A percentile compares a stretch with the other conserved stretches of the same genome.
These are phyloP conservation scores for Camelina laxa DNA, from an alignment of 345 rosid species.

Conservation along the genomic window DNA sequence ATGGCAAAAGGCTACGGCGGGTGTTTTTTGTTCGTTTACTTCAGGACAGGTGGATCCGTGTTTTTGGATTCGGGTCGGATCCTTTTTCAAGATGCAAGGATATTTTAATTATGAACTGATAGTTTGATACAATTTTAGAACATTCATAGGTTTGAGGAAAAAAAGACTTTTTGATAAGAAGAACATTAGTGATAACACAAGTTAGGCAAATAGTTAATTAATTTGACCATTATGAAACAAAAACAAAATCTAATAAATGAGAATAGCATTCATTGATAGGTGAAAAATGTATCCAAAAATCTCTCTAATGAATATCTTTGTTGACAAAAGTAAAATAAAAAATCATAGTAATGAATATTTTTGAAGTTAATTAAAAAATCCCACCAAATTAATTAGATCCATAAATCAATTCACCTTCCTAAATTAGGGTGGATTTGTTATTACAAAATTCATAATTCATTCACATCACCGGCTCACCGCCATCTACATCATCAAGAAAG, in stretches of 20 bases:
- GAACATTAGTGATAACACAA: background rate
- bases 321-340: too few species aligned
- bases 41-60: conserved; percentile 35
- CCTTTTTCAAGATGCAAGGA: conserved; percentile 5
- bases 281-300: too few species aligned
- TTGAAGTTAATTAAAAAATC: too few species aligned
- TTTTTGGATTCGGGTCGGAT: conserved; percentile 37
- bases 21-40: background rate
- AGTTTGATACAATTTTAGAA: conserved; percentile 10
- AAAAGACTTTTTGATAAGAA: background rate
- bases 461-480: background rate
- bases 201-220: conserved; percentile 20
- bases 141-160: conserved; percentile 9
- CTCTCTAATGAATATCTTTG: too few species aligned
- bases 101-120: background rate
- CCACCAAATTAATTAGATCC: too few species aligned
- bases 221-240: conserved; percentile 11
- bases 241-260: too few species aligned
- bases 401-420: too few species aligned
- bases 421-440: too few species aligned
- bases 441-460: too few species aligned
- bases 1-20: conserved; percentile 18
- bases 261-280: too few species aligned
- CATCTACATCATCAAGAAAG: background rate
- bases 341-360: too few species aligned